Evolutionary conservation across 192 early-diverging fungal species (phyloP), one percentile per base, ranked within the genome.

Genomic region (Linnemannia hyalina): DNA sequence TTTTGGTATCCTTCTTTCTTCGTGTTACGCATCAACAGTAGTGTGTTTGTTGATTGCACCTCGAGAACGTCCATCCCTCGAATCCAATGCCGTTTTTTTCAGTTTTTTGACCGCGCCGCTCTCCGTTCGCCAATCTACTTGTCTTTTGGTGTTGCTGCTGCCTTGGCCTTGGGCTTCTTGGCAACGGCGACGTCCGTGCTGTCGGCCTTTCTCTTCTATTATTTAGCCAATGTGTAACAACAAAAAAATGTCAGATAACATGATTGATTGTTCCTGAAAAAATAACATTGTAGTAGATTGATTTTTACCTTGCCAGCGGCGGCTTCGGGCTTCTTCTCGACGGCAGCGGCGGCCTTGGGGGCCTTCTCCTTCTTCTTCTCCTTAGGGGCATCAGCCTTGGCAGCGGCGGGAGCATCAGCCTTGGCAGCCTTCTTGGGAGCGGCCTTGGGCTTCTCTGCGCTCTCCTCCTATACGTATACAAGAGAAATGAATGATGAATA

Each of bases 161-260:
- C 73, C 75, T 79, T 84, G 54, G 74, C 83, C 78, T 85, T 80
- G 60, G 78, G 54, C 78, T 85, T 85, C 77, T 84, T 84, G 55
- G 68, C 73, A 22, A 76, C 72, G 44, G 76, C 72, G 54, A 22
- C 63, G 40, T 72, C 76, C 32, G 81, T 54, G 18, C 60, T 63
- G 10, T 84, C 82, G 23, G 82, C 82, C 82, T 85, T 85, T 57
- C 77, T 68, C 82, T 85, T 85, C 77, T 83, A 57, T 75, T 35
- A 11, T 49, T 16, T 63, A 40, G 10, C 23, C 60, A 35, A 65
- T 32, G 60, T 65, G 29, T 32, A 65, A 32, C 29, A 63, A 65
- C 60, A 29, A 65, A 29, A 29, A 65, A 65, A 65, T 29, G 26
- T 65, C 29, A 65, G 29, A 32, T 11, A 11, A 32, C 5, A 65